Conservation (phyloP, 257 asterid genomes). For the Vinca minor region DNA sequence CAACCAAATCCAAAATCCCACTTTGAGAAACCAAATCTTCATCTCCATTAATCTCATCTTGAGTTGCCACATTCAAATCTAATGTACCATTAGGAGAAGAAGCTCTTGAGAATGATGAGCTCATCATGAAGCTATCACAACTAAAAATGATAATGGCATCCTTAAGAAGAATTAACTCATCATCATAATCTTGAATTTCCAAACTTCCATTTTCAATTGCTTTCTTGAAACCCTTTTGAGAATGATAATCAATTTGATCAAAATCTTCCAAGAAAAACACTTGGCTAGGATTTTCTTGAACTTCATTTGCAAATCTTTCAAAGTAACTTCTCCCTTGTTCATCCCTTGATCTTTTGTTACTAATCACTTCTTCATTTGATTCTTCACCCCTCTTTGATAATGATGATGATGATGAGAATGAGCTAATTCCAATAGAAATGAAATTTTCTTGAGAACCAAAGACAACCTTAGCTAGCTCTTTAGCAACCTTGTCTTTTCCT, state of each 20-base stretch:
- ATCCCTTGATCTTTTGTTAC: slow-evolving; percentile 54
- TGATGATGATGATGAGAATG: slow-evolving; percentile 31
- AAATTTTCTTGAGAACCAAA: slow-evolving; percentile 51
- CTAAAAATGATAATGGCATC: slow-evolving; percentile 73
- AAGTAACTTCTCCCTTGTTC: slow-evolving; percentile 50
- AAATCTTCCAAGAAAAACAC: slow-evolving; percentile 63
- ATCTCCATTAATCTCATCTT: too few species aligned
- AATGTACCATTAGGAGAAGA: too few species aligned
- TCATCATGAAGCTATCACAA: slow-evolving; percentile 12
- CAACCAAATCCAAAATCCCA: slow-evolving; percentile 47
- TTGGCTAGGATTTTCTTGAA: slow-evolving; percentile 53
- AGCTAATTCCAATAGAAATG: slow-evolving; percentile 36
- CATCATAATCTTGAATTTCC: slow-evolving; percentile 2
- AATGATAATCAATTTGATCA: slow-evolving; percentile 36
- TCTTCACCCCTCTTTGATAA: too few species aligned
- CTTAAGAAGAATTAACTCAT: slow-evolving; percentile 34
- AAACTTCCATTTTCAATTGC: slow-evolving; percentile 42
- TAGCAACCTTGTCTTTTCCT: slow-evolving; percentile 59
- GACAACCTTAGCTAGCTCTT: slow-evolving; percentile 51
- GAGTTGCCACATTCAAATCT: slow-evolving; percentile 69
- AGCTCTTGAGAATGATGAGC: too few species aligned
- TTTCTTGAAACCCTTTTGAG: slow-evolving; percentile 37
- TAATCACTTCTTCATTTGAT: slow-evolving; percentile 36
- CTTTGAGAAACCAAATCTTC: slow-evolving; percentile 18
- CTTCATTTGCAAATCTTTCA: slow-evolving; percentile 51